These are phyloP conservation scores for Pythium vanterpoolii DNA, from an alignment of 352 stramenopile genomes.

Conservation along the genomic window DNA sequence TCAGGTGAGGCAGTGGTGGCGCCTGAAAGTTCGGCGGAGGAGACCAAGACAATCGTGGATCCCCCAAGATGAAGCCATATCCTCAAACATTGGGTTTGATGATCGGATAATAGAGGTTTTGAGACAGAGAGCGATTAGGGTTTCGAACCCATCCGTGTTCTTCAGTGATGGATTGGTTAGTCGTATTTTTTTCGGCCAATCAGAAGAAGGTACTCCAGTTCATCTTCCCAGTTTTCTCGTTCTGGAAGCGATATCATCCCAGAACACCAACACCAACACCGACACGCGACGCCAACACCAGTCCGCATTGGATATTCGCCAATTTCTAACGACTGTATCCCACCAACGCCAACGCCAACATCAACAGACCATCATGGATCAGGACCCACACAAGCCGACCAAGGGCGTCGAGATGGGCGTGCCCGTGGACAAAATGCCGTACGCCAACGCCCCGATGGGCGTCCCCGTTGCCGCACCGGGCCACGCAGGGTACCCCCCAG, in stretches of 20 bases:
- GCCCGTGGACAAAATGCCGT: slow-evolving; percentile 22
- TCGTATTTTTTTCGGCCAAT: slow-evolving; percentile 7
- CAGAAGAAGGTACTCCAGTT: background rate
- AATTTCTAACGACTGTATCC: background rate
- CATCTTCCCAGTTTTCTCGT: background rate
- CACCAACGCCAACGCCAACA: background rate
- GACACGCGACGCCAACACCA: slow-evolving; percentile 4
- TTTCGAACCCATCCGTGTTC: background rate
- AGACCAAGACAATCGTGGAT: background rate
- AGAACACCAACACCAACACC: slow-evolving; percentile 6
- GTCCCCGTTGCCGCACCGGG: slow-evolving; percentile 24
- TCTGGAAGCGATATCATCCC: background rate
- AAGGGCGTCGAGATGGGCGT: slow-evolving; percentile 26
- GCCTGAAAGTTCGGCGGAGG: background rate
- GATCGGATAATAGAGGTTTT: slow-evolving; percentile 14
- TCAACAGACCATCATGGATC: slow-evolving; percentile 14
- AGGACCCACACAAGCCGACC: slow-evolving; percentile 19
- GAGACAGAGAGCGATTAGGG: slow-evolving; percentile 1
- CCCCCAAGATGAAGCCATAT: slow-evolving; percentile 15
- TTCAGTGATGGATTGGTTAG: background rate
- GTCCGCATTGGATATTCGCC: background rate
- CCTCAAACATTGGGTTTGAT: background rate
- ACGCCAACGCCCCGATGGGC: slow-evolving; percentile 24
- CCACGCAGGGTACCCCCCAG: background rate
- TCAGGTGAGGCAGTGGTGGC: background rate